Percentiles rank a stretch among this genome's conserved stretches.
These are phyloP conservation scores for Trichoderma koningii DNA, from an alignment of 2,329 filamentous ascomycete species.

Conservation along the genomic window DNA sequence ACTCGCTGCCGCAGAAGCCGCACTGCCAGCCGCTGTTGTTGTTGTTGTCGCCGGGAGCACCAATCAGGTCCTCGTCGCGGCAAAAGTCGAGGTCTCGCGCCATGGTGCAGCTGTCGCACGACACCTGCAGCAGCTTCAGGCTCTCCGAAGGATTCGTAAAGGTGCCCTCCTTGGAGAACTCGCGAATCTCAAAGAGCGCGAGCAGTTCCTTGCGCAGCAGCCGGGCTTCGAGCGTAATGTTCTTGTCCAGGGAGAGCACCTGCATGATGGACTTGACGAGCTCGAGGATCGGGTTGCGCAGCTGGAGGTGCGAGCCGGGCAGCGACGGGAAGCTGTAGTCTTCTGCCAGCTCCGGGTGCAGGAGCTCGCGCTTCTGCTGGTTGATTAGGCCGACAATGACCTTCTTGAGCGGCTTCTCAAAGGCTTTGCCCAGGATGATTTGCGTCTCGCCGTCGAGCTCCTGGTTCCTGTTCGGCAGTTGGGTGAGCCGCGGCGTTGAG, in stretches of 20 bases:
- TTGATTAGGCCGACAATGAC: slow-evolving; percentile 80
- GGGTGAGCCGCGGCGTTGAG: slow-evolving; percentile 59
- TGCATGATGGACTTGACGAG: slow-evolving; percentile 93
- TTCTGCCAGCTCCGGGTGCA: slow-evolving; percentile 81
- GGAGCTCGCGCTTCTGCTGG: slow-evolving; percentile 82
- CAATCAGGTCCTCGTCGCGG: slow-evolving; percentile 77
- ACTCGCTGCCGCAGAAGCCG: slow-evolving; percentile 71
- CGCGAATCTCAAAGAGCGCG: slow-evolving; percentile 86
- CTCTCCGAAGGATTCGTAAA: slow-evolving; percentile 83
- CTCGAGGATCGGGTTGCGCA: slow-evolving; percentile 75
- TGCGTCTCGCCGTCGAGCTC: slow-evolving; percentile 62
- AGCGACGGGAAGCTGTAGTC: slow-evolving; percentile 86
- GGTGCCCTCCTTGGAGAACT: slow-evolving; percentile 85
- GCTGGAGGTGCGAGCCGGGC: slow-evolving; percentile 64
- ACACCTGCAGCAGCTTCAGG: slow-evolving; percentile 72
- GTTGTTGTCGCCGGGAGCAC: slow-evolving; percentile 26
- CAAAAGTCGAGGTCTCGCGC: slow-evolving; percentile 89
- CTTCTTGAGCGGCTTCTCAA: slow-evolving; percentile 88
- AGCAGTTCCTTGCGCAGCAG: slow-evolving; percentile 87
- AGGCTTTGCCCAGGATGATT: slow-evolving; percentile 74
- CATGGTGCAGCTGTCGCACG: slow-evolving; percentile 89
- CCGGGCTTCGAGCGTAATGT: slow-evolving; percentile 84
- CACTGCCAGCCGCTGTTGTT: no score
- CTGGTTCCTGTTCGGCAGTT: slow-evolving; percentile 58
- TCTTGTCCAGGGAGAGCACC: slow-evolving; percentile 85